Evolutionary conservation across 192 early-diverging fungal species (phyloP).

Genomic region (Allomyces macrogynus): DNA sequence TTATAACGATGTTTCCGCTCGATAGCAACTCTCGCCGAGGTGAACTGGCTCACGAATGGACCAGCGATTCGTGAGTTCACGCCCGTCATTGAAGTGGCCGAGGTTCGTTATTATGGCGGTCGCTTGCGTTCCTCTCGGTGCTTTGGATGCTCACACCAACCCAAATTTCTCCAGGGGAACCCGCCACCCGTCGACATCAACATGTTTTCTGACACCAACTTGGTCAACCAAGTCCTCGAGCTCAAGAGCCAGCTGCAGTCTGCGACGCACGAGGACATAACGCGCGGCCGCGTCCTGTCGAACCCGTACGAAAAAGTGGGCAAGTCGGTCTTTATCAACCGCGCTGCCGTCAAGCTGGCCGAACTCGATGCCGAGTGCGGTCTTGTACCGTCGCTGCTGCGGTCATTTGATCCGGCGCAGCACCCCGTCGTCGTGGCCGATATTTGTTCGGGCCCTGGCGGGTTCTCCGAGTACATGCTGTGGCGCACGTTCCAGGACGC

Average conservation of each 20-base stretch:
- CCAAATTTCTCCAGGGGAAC: background rate
- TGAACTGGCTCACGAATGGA: no score
- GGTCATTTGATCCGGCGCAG: no score
- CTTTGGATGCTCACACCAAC: background rate
- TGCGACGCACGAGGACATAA: background rate
- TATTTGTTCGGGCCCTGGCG: slow-evolving; percentile 1
- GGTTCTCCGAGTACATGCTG: slow-evolving; percentile 1
- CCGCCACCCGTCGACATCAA: background rate
- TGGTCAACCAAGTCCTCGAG: background rate
- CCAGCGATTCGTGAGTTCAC: no score
- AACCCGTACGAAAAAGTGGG: slow-evolving; percentile 42
- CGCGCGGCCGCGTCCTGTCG: slow-evolving; percentile 4
- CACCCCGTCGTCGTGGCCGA: background rate
- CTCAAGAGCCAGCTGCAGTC: background rate
- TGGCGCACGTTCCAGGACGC: background rate
- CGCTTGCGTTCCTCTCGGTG: no score
- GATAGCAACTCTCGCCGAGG: no score
- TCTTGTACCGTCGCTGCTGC: no score
- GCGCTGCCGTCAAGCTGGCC: slow-evolving; percentile 50
- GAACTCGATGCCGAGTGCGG: slow-evolving; percentile 27
- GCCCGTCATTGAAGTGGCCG: no score
- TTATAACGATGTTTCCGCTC: no score
- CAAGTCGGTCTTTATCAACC: slow-evolving; percentile 39
- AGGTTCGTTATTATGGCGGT: no score
- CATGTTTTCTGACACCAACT: background rate